A percentile compares a stretch with the other conserved stretches of the same genome.
Evolutionary conservation across 2,329 filamentous ascomycete genomes (phyloP).

Genomic region (Ophiostoma pallidulum): DNA sequence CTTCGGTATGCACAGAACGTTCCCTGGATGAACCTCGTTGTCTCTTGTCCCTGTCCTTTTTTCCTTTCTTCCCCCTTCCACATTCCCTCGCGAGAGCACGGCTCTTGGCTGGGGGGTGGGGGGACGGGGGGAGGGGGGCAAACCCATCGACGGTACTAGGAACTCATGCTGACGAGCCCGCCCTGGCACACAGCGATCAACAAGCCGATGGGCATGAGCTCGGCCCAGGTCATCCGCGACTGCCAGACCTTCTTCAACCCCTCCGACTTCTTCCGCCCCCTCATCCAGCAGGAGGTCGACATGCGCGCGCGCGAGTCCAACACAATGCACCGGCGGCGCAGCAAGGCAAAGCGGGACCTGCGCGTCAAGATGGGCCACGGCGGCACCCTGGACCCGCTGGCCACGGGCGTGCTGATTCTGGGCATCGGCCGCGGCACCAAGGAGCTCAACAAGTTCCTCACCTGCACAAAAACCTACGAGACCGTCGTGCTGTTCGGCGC

Average conservation of each 20-base stretch:
- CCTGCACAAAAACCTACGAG: constrained; percentile 91
- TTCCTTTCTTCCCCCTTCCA: not conserved
- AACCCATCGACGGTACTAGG: not conserved
- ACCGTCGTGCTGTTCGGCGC: constrained; percentile 82
- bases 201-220: constrained; percentile 80
- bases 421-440: constrained; percentile 87
- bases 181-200: constrained; percentile 61
- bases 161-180: not conserved
- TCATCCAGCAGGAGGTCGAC: constrained; percentile 49
- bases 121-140: too few species aligned
- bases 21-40: not conserved
- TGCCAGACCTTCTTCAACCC: constrained; percentile 77
- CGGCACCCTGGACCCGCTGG: constrained; percentile 87
- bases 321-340: constrained; percentile 49
- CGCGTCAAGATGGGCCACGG: constrained; percentile 94
- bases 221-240: constrained; percentile 82
- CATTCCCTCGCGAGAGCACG: too few species aligned
- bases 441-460: constrained; percentile 63
- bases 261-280: constrained; percentile 67
- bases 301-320: constrained; percentile 47
- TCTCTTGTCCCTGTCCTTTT: not conserved
- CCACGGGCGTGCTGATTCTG: constrained; percentile 83
- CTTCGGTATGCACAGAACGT: constrained; percentile 49
- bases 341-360: constrained; percentile 45
- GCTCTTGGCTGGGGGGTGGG: too few species aligned